Evolutionary conservation across 192 early-diverging fungal species (phyloP).

Genomic region (Coemansia sp.): DNA sequence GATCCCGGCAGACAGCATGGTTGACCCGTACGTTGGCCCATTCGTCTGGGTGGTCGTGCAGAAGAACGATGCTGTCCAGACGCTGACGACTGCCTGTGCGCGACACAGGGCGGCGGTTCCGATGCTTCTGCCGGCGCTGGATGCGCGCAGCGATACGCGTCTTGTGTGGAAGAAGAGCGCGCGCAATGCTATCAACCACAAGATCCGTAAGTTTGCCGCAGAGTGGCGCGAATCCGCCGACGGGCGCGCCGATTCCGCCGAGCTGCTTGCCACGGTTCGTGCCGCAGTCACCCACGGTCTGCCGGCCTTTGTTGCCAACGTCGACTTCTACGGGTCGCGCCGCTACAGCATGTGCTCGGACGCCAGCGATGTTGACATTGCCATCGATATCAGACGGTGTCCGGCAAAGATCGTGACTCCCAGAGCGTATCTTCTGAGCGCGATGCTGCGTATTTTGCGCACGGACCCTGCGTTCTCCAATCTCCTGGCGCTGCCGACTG

Average conservation of each 20-base stretch:
- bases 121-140: neutral
- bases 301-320: neutral
- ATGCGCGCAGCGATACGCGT: neutral
- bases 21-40: neutral
- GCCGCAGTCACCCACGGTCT: neutral
- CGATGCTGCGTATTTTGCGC: neutral
- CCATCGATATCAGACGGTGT: neutral
- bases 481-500: slow-evolving; percentile 15
- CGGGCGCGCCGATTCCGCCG: neutral
- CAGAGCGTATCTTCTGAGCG: neutral
- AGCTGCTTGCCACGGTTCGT: neutral
- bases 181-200: neutral
- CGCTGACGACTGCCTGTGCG: neutral
- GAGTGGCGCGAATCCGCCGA: neutral
- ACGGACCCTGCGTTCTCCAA: neutral
- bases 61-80: neutral
- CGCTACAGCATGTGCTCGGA: slow-evolving; percentile 22
- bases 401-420: neutral
- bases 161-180: neutral
- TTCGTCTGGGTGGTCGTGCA: slow-evolving; percentile 1
- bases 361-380: slow-evolving; percentile 33
- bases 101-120: neutral
- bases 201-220: neutral
- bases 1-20: neutral
- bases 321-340: slow-evolving; percentile 28